A percentile compares a stretch with the other conserved stretches of the same genome.
phyloP scores from a whole-genome alignment of 352 stramenopile genomes.

The Globisporangium iwayamae region DNA sequence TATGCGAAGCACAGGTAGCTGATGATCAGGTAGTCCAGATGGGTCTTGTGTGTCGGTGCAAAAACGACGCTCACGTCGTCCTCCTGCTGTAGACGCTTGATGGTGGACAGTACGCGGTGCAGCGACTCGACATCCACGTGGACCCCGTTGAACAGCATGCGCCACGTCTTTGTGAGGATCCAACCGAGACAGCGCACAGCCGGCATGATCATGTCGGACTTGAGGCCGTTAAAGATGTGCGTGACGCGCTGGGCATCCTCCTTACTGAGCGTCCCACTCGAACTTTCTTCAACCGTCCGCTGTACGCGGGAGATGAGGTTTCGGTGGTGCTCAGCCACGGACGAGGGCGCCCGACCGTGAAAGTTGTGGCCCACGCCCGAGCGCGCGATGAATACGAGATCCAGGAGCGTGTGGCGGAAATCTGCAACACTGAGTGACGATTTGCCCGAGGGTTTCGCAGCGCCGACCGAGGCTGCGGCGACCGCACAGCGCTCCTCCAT shows the following conservation, averaged over 20 bases:
- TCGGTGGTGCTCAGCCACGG: constrained; percentile 31
- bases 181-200: constrained; percentile 72
- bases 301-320: constrained; percentile 41
- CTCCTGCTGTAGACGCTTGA: constrained; percentile 26
- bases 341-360: constrained; percentile 37
- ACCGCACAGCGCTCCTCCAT: constrained; percentile 57
- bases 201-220: constrained; percentile 76
- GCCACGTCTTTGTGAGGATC: constrained; percentile 79
- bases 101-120: constrained; percentile 44
- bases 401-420: constrained; percentile 51
- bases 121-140: constrained; percentile 70
- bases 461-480: constrained; percentile 28
- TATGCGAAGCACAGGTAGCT: constrained; percentile 89
- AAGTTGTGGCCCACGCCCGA: constrained; percentile 54
- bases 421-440: constrained; percentile 32
- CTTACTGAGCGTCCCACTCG: constrained; percentile 11
- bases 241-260: constrained; percentile 32
- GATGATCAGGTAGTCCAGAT: constrained; percentile 90
- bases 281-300: constrained; percentile 6
- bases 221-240: constrained; percentile 59
- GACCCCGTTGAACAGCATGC: constrained; percentile 65
- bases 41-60: constrained; percentile 85
- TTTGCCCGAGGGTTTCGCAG: constrained; percentile 16
- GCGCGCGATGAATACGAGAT: constrained; percentile 64
- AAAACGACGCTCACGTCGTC: constrained; percentile 75